These are phyloP conservation scores for Fusarium nanum DNA, from an alignment of 2,329 filamentous ascomycete genomes.

Conservation along the genomic window DNA sequence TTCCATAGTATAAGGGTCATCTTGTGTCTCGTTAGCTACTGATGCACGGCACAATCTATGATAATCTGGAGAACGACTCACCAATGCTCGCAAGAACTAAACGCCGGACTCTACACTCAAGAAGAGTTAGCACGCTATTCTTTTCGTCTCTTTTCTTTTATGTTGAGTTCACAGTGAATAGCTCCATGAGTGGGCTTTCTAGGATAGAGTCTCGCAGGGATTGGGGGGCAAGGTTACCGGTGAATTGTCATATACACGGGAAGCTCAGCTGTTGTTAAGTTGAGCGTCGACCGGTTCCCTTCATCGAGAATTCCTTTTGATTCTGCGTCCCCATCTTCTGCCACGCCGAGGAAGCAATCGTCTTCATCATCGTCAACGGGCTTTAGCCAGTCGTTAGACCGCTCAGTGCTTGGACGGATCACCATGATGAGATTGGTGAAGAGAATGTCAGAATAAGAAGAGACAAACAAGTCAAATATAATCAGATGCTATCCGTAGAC, in stretches of 20 bases:
- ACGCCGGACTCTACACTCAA: constrained; percentile 46
- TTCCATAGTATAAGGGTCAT: constrained; percentile 63
- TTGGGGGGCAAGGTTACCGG: constrained; percentile 41
- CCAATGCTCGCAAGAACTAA: constrained; percentile 47
- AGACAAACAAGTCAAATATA: constrained; percentile 1
- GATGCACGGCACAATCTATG: background rate
- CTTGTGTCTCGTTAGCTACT: constrained; percentile 40
- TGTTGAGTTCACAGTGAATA: background rate
- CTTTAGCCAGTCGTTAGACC: constrained; percentile 41
- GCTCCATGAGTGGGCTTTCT: background rate
- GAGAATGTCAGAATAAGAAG: background rate
- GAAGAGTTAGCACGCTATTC: constrained; percentile 40
- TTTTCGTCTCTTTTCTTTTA: background rate
- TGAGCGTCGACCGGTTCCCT: constrained; percentile 40
- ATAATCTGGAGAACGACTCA: constrained; percentile 7
- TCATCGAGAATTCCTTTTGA: constrained; percentile 44
- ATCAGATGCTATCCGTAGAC: background rate
- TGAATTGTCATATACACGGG: constrained; percentile 48
- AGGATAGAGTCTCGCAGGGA: background rate
- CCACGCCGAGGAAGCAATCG: constrained; percentile 40
- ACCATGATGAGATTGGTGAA: constrained; percentile 26
- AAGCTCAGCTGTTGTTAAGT: constrained; percentile 38
- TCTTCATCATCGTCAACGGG: constrained; percentile 45
- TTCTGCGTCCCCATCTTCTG: constrained; percentile 42
- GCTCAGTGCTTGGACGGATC: constrained; percentile 37